phyloP scores from a whole-genome alignment of 2,329 filamentous ascomycete genomes.

The Colletotrichum higginsianum region DNA sequence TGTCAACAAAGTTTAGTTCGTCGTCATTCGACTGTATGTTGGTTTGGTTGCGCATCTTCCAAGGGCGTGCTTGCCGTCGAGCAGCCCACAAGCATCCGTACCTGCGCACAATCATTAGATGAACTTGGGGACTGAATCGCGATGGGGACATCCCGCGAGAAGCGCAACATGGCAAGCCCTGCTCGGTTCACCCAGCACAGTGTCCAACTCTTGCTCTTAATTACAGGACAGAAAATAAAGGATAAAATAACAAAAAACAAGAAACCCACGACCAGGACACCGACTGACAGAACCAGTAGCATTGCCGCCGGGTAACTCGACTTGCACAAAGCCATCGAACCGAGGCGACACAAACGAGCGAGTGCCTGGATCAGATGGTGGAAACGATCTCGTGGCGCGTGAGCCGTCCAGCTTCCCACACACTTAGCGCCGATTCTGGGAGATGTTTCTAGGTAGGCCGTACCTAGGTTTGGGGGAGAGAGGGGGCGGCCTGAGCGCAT shows the following conservation, averaged over 20 bases:
- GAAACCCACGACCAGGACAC: too few relatives aligned
- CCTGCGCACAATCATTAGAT: slow-evolving; percentile 29
- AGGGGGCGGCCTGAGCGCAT: slow-evolving; percentile 21
- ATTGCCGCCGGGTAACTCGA: slow-evolving; percentile 2
- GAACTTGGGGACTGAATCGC: slow-evolving; percentile 19
- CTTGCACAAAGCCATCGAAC: slow-evolving; percentile 11
- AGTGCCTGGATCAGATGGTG: slow-evolving; percentile 11
- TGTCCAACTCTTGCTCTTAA: not conserved
- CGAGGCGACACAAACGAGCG: slow-evolving; percentile 21
- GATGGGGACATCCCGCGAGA: slow-evolving; percentile 28
- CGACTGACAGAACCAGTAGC: not conserved
- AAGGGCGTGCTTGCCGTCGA: slow-evolving; percentile 38
- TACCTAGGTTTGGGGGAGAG: too few relatives aligned
- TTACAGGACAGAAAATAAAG: not conserved
- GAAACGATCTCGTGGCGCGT: slow-evolving; percentile 28
- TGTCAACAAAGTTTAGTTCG: slow-evolving; percentile 32
- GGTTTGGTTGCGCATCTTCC: slow-evolving; percentile 15
- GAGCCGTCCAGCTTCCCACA: slow-evolving; percentile 19
- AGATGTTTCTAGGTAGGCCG: not conserved
- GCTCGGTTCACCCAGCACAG: slow-evolving; percentile 16
- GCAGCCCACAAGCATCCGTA: slow-evolving; percentile 22
- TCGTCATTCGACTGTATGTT: slow-evolving; percentile 24
- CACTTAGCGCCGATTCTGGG: slow-evolving; percentile 20
- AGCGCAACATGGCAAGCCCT: slow-evolving; percentile 32
- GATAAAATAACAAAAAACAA: too few relatives aligned